Evolutionary conservation across 2,329 filamentous ascomycete genomes (phyloP), one percentile per base, ranked within the genome.

Genomic region (Allantophomopsis cytisporea): DNA sequence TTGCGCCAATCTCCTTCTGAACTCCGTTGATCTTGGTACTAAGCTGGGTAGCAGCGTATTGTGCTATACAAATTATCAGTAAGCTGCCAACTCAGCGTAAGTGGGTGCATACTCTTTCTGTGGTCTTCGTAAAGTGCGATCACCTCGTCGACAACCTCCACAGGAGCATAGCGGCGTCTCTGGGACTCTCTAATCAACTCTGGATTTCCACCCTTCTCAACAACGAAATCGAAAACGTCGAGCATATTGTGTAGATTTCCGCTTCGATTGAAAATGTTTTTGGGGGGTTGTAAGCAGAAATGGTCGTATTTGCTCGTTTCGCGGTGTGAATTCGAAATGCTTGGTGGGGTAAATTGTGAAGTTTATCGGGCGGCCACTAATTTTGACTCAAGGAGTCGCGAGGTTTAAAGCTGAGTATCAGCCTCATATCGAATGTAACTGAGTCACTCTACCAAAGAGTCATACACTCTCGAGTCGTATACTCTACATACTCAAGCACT

Each of bases 161-260:
- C 83, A 12, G 79, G 71, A 37, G 85, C 88, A 66, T 77, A 74
- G 51, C 91, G 80, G 56, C 78, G 79, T 51, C 82, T 76, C 64
- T 98, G 91, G 47, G 83, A 91, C 61, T 95, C 86, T 60, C 83
- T 83, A 62, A 98, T 91, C 65, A 79, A 80, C 57, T 94, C 82
- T 13, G 87, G 85, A 64, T 96, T 77, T 51, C 91, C 91, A 49
- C 89, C 91, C 52, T 87, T 83, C 62, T 95, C 86, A 57, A 73
- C 63, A 54, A 89, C 80, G 58, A 89, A 86, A 57, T 88, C 83
- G 50, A 73, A 69, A 41, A 86, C 69, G 65, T 88, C 83, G 50
- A 86, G 69, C 81, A 86, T 86, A 39, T 51, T 61, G 51, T 34
- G 13, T 14, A 12, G 4, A 15, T 34, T 14, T 34, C 31, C n/a